Conservation (phyloP, 2,329 filamentous ascomycete genomes). For the Cordyceps cateniannulata region DNA sequence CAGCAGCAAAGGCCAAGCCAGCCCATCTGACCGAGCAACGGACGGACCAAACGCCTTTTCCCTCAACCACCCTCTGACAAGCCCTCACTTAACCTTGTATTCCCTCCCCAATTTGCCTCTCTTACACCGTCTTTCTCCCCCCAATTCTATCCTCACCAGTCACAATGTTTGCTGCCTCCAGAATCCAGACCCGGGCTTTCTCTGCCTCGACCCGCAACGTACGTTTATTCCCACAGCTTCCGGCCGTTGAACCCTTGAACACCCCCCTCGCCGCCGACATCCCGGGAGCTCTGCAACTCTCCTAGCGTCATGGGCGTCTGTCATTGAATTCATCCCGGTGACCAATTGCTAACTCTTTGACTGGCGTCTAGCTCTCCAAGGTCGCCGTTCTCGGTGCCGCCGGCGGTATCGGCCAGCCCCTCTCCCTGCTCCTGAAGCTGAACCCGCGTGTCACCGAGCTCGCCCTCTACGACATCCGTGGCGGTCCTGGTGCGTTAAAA, state of each 20-base stretch:
- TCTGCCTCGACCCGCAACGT: constrained; percentile 74
- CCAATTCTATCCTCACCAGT: constrained; percentile 11
- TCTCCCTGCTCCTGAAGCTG: constrained; percentile 97
- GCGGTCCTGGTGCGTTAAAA: constrained; percentile 72
- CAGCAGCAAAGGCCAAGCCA: neutral
- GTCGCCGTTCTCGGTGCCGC: constrained; percentile 94
- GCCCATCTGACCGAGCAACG: constrained; percentile 8
- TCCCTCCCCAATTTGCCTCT: constrained; percentile 14
- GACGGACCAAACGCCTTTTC: constrained; percentile 8
- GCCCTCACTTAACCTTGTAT: neutral
- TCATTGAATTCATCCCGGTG: neutral
- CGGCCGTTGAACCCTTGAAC: neutral
- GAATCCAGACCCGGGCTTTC: constrained; percentile 71
- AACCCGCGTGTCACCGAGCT: constrained; percentile 93
- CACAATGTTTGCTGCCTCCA: constrained; percentile 68
- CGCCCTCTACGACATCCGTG: constrained; percentile 95
- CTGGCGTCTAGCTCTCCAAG: constrained; percentile 71
- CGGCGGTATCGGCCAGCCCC: constrained; percentile 96
- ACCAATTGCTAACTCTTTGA: constrained; percentile 19
- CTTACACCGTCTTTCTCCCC: constrained; percentile 14
- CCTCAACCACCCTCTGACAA: constrained; percentile 7
- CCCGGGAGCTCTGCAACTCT: constrained; percentile 8
- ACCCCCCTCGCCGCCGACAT: neutral
- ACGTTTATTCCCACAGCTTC: constrained; percentile 28
- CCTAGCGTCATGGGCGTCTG: neutral